A percentile compares a stretch with the other conserved stretches of the same genome.
Conservation (phyloP, 1,139 yeast genomes). For the Nakaseomyces sp. region DNA sequence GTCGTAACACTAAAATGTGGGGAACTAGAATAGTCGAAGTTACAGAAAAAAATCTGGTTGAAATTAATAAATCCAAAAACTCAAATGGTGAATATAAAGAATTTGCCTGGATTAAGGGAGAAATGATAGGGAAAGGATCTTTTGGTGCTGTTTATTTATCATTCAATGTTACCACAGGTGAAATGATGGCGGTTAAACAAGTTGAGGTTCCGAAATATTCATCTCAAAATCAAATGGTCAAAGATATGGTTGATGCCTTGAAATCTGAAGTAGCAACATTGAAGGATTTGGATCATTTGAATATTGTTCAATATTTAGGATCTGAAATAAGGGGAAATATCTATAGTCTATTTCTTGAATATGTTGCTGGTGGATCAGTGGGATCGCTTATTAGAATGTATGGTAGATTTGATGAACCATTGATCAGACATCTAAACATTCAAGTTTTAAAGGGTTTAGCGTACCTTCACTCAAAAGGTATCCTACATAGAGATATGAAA, state of each 20-base stretch:
- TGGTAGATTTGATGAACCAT: conserved; percentile 75
- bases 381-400: conserved; percentile 76
- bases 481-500: conserved; percentile 88
- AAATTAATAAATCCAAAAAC: conserved; percentile 40
- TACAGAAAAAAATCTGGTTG: conserved; percentile 54
- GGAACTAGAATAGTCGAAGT: conserved; percentile 91
- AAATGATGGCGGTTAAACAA: conserved; percentile 97
- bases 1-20: conserved; percentile 95
- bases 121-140: conserved; percentile 90
- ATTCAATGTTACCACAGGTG: conserved; percentile 91
- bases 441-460: conserved; percentile 81
- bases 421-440: conserved; percentile 62
- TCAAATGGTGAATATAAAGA: conserved; percentile 62
- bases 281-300: conserved; percentile 88
- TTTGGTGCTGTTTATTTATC: conserved; percentile 95
- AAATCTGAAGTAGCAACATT: conserved; percentile 88
- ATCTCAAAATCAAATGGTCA: conserved; percentile 38
- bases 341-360: conserved; percentile 82
- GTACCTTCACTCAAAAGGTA: conserved; percentile 79
- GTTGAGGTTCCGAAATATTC: conserved; percentile 56
- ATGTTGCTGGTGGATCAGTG: conserved; percentile 96
- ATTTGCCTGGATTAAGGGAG: conserved; percentile 98
- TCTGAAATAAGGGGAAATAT: conserved; percentile 70
- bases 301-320: conserved; percentile 92
- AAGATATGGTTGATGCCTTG: conserved; percentile 65